phyloP scores from a whole-genome alignment of 73 alveolate species.

The Breviolum minutum region DNA sequence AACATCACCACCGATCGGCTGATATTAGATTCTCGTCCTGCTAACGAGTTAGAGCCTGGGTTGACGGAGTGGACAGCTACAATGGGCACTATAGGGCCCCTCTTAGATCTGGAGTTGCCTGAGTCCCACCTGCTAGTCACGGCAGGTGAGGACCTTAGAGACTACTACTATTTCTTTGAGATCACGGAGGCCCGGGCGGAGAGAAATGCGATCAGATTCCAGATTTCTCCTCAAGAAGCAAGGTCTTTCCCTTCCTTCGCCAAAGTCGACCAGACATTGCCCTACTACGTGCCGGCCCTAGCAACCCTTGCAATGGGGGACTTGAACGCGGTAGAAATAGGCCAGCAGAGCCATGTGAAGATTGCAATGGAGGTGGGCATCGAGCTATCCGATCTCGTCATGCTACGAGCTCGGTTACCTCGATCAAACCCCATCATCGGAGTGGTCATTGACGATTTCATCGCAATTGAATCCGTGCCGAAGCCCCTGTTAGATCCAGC shows the following conservation, averaged over 20 bases:
- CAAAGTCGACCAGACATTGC: not conserved
- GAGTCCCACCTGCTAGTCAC: not conserved
- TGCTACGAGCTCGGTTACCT: not conserved
- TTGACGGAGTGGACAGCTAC: not conserved
- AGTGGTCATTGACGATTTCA: not conserved
- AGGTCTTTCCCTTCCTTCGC: not conserved
- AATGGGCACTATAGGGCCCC: not conserved
- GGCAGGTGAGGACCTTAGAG: not conserved
- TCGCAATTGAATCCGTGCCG: not conserved
- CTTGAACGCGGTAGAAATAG: not conserved
- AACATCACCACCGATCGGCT: not conserved
- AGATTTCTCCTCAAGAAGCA: not conserved
- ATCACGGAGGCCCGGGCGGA: not conserved
- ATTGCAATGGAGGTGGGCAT: not conserved
- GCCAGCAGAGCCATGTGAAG: not conserved
- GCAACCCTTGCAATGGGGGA: not conserved
- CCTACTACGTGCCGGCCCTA: not conserved
- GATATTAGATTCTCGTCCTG: not conserved
- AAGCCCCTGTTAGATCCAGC: no score
- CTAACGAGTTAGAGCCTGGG: not conserved
- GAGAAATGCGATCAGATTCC: not conserved
- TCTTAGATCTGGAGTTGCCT: not conserved
- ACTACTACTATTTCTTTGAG: not conserved
- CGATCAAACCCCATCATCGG: not conserved
- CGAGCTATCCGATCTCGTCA: not conserved